A percentile compares a stretch with the other conserved stretches of the same genome.
Evolutionary conservation across 2,329 filamentous ascomycete genomes (phyloP).

Genomic region (Nemania diffusa): DNA sequence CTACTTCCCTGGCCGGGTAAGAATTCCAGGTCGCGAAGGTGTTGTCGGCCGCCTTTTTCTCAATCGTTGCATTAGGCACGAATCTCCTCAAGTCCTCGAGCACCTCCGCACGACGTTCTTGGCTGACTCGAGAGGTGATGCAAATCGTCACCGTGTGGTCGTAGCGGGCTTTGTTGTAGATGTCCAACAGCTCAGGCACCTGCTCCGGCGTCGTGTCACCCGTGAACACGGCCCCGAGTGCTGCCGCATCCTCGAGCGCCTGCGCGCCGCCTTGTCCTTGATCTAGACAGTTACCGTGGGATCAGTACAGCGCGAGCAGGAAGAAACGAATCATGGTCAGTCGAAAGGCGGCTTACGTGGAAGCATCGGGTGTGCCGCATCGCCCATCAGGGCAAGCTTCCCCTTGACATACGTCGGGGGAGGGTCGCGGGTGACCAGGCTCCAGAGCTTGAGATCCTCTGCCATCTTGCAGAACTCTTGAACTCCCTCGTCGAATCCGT

Average conservation of each 20-base stretch:
- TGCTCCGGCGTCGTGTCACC: constrained; percentile 19
- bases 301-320: not conserved
- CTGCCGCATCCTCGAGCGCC: constrained; percentile 30
- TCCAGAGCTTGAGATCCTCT: constrained; percentile 34
- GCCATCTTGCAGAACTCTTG: constrained; percentile 20
- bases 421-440: constrained; percentile 27
- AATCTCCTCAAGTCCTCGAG: constrained; percentile 15
- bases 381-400: constrained; percentile 30
- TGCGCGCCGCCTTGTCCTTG: constrained; percentile 33
- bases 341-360: constrained; percentile 24
- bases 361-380: constrained; percentile 35
- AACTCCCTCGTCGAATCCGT: not conserved
- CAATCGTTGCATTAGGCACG: constrained; percentile 17
- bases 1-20: constrained; percentile 17
- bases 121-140: constrained; percentile 19
- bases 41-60: not conserved
- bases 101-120: constrained; percentile 4
- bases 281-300: constrained; percentile 15
- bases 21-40: constrained; percentile 12
- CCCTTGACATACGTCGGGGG: constrained; percentile 29
- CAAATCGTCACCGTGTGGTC: constrained; percentile 26
- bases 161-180: constrained; percentile 34
- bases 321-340: not conserved
- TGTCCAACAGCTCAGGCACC: constrained; percentile 25
- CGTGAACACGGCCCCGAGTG: constrained; percentile 29